Conservation (phyloP, 305 asterid genomes). For the Fraxinus sp. region DNA sequence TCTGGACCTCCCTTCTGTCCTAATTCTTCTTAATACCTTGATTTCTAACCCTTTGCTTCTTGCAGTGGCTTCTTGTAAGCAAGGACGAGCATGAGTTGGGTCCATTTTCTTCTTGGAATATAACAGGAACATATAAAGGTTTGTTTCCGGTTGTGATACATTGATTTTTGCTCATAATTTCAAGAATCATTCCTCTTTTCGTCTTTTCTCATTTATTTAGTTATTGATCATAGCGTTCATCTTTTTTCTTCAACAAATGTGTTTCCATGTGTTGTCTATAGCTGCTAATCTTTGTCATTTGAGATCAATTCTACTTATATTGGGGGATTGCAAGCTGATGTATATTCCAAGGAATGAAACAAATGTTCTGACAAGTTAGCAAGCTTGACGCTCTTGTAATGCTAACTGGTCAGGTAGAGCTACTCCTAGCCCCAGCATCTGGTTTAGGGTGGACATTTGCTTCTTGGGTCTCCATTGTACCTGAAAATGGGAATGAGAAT, state of each 20-base stretch:
- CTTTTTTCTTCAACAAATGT: background rate
- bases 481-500: background rate
- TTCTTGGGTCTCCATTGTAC: background rate
- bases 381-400: background rate
- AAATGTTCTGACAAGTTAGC: background rate
- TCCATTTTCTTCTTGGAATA: slow-evolving; percentile 95
- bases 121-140: slow-evolving; percentile 98
- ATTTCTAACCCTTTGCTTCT: slow-evolving; percentile 31
- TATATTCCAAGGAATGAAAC: background rate
- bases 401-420: background rate
- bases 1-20: background rate
- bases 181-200: background rate
- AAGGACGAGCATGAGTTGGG: slow-evolving; percentile 80
- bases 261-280: background rate
- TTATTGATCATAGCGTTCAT: background rate
- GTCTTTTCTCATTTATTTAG: background rate
- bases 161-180: background rate
- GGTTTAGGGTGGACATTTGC: background rate
- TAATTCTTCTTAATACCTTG: slow-evolving; percentile 12
- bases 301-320: background rate
- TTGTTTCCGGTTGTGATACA: slow-evolving; percentile 19
- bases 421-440: background rate
- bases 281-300: background rate
- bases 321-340: background rate
- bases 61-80: slow-evolving; percentile 83